Evolutionary conservation across 305 asterid species (phyloP).

Genomic region (Solanum hybrid): DNA sequence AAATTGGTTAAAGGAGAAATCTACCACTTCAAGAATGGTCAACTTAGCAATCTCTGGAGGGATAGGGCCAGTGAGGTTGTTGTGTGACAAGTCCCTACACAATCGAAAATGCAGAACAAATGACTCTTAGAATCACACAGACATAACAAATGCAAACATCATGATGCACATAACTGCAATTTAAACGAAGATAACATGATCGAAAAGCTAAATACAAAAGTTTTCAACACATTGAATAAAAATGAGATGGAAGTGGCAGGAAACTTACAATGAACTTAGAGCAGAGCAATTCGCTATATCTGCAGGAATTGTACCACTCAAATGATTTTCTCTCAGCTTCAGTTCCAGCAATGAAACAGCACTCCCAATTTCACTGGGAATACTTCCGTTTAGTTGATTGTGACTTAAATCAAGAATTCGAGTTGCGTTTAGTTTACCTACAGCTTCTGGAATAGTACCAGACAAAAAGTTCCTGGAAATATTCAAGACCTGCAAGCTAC

Average conservation of each 20-base stretch:
- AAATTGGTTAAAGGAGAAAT: constrained; percentile 64
- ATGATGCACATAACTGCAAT: not conserved
- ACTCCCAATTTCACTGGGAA: constrained; percentile 47
- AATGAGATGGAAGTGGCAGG: not conserved
- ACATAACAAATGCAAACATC: not conserved
- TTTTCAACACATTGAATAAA: not conserved
- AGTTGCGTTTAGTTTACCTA: constrained; percentile 39
- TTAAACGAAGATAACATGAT: not conserved
- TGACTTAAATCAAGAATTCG: constrained; percentile 49
- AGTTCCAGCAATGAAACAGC: constrained; percentile 45
- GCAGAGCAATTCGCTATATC: constrained; percentile 48
- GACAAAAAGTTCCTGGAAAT: constrained; percentile 44
- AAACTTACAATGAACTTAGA: constrained; percentile 51
- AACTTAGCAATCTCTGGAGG: constrained; percentile 46
- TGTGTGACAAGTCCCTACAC: constrained; percentile 48
- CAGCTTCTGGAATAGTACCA: constrained; percentile 47
- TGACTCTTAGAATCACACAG: not conserved
- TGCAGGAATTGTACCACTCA: constrained; percentile 41
- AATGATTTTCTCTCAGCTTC: constrained; percentile 43
- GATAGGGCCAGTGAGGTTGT: constrained; percentile 55
- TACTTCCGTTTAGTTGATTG: constrained; percentile 53
- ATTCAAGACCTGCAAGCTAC: constrained; percentile 47
- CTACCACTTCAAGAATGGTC: constrained; percentile 45
- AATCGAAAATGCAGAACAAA: not conserved
- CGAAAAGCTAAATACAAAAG: not conserved